Percentiles rank a stretch among this genome's conserved stretches.
phyloP scores from a whole-genome alignment of 345 rosid genomes.

The Mangifera indica region DNA sequence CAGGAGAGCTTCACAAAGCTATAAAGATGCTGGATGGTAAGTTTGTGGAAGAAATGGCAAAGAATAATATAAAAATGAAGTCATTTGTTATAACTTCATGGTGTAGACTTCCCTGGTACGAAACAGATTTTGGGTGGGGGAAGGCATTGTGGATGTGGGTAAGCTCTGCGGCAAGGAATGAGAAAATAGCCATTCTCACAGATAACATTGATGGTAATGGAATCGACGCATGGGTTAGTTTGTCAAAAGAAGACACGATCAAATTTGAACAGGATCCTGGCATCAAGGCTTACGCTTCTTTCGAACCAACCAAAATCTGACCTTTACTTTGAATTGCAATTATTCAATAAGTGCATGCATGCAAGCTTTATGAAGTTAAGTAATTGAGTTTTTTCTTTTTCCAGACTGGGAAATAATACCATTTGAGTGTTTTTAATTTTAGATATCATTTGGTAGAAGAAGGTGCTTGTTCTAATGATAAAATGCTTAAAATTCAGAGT shows the following conservation, averaged over 20 bases:
- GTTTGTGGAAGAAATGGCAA: not conserved
- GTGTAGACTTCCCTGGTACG: constrained; percentile 28
- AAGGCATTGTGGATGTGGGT: constrained; percentile 25
- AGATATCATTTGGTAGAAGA: too few species aligned
- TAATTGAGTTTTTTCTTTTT: too few species aligned
- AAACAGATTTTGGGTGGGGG: constrained; percentile 18
- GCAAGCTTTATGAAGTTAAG: too few species aligned
- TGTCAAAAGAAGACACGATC: not conserved
- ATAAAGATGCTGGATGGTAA: constrained; percentile 11
- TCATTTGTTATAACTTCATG: constrained; percentile 6
- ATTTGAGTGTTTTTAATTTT: too few species aligned
- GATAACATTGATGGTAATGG: constrained; percentile 26
- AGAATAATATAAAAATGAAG: not conserved
- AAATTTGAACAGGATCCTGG: constrained; percentile 22
- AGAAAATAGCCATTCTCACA: constrained; percentile 10
- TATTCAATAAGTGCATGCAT: too few species aligned
- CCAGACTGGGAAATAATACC: too few species aligned
- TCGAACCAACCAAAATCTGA: not conserved
- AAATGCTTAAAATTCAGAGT: too few species aligned
- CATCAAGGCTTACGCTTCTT: constrained; percentile 24
- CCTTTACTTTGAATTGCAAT: too few species aligned
- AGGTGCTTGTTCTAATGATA: too few species aligned
- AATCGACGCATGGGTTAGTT: constrained; percentile 33
- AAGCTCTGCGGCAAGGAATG: constrained; percentile 4
- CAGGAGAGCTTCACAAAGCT: constrained; percentile 14